Evolutionary conservation across 768 basidiomycete genomes (phyloP).

Genomic region (Trametes coccinea): DNA sequence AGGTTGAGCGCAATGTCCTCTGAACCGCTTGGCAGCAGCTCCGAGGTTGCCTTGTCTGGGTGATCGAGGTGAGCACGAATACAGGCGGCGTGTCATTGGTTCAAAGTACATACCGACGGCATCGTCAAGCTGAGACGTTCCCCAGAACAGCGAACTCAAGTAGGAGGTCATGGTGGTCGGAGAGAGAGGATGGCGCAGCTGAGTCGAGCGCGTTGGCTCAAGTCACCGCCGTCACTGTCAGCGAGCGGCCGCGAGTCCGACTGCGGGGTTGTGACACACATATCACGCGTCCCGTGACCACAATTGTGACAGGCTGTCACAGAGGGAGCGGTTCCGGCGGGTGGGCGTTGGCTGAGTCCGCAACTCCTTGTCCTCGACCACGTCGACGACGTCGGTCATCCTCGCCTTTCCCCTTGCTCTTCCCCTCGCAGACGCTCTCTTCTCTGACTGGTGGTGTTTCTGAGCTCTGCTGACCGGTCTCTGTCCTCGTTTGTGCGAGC

Average conservation of each 20-base stretch:
- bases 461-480: conserved; percentile 18
- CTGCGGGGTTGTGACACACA: conserved; percentile 13
- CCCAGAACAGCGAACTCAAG: conserved; percentile 74
- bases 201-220: conserved; percentile 19
- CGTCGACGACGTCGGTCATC: conserved; percentile 22
- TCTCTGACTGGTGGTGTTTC: conserved; percentile 15
- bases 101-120: conserved; percentile 61
- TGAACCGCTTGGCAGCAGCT: conserved; percentile 75
- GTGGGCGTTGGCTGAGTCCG: conserved; percentile 32
- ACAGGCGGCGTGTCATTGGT: background rate
- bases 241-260: background rate
- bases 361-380: conserved; percentile 32
- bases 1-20: conserved; percentile 94
- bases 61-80: conserved; percentile 9
- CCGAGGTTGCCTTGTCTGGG: conserved; percentile 94
- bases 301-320: conserved; percentile 13
- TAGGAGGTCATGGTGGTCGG: conserved; percentile 49
- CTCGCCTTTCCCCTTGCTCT: background rate
- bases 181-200: conserved; percentile 3
- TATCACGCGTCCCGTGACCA: conserved; percentile 2
- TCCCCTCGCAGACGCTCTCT: conserved; percentile 9
- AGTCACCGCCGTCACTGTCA: conserved; percentile 10
- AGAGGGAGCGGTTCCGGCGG: conserved; percentile 23
- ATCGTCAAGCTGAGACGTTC: conserved; percentile 79
- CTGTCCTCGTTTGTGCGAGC: conserved; percentile 14